Conservation (phyloP, 2,329 filamentous ascomycete species). For the Pseudocercospora eumusae region DNA sequence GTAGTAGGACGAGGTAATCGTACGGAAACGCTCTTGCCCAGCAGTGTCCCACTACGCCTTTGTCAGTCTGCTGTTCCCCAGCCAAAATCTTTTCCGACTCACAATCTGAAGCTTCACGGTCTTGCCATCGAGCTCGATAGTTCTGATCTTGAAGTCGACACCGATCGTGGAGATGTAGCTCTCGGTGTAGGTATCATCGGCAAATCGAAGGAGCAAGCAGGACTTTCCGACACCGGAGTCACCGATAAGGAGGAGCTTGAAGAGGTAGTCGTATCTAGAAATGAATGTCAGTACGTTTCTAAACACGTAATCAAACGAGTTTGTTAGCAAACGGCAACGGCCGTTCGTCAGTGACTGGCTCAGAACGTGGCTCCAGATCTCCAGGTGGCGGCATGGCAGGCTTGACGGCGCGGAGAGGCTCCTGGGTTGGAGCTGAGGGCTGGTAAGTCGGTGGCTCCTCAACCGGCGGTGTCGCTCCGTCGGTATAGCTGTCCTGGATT, state of each 20-base stretch:
- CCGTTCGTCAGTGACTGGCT: background rate
- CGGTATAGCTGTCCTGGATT: background rate
- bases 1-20: conserved; percentile 99
- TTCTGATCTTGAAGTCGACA: conserved; percentile 99
- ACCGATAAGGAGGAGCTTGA: conserved; percentile 99
- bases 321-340: background rate
- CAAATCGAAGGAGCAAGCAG: conserved; percentile 94
- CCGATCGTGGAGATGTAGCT: conserved; percentile 99
- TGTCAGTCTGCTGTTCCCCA: conserved; percentile 13
- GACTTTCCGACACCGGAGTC: conserved; percentile 99
- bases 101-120: conserved; percentile 99
- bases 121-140: conserved; percentile 99
- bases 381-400: background rate
- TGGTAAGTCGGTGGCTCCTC: background rate
- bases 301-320: background rate
- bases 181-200: conserved; percentile 98
- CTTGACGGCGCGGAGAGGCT: background rate
- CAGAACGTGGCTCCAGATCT: background rate
- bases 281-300: conserved; percentile 2
- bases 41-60: conserved; percentile 88
- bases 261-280: conserved; percentile 98
- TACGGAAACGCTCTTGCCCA: conserved; percentile 98
- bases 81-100: conserved; percentile 46
- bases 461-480: background rate
- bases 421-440: background rate